A percentile compares a stretch with the other conserved stretches of the same genome.
Conservation (phyloP, 2,329 filamentous ascomycete species). For the Ascochyta lentis region DNA sequence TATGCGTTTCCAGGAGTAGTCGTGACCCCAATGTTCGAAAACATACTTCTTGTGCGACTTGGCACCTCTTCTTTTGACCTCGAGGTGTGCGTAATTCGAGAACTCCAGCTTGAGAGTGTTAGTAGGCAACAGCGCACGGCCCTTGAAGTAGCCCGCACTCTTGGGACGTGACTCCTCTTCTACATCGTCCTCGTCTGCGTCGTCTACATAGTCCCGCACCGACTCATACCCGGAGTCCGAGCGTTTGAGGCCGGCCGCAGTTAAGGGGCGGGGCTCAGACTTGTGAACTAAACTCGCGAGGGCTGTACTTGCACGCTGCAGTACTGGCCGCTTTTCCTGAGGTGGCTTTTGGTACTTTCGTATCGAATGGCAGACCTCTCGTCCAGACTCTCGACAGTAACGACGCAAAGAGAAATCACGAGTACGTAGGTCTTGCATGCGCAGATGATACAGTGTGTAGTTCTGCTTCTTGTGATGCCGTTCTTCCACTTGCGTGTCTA, state of each 20-base stretch:
- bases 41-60: conserved; percentile 79
- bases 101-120: conserved; percentile 92
- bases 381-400: conserved; percentile 90
- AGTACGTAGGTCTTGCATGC: conserved; percentile 88
- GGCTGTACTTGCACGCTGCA: conserved; percentile 67
- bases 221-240: conserved; percentile 67
- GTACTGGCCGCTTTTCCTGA: conserved; percentile 56
- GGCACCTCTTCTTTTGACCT: conserved; percentile 73
- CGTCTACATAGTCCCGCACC: conserved; percentile 35
- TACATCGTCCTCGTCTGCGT: conserved; percentile 25
- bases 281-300: conserved; percentile 63
- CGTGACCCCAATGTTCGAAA: conserved; percentile 91
- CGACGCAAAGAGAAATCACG: conserved; percentile 89
- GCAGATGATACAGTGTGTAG: conserved; percentile 86
- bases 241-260: conserved; percentile 56
- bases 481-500: conserved; percentile 75
- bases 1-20: conserved; percentile 83
- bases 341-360: conserved; percentile 69
- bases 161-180: conserved; percentile 36
- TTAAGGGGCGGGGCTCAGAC: conserved; percentile 57
- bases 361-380: conserved; percentile 87
- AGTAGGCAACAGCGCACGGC: conserved; percentile 61
- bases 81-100: conserved; percentile 94
- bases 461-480: conserved; percentile 66
- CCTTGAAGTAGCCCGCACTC: conserved; percentile 46